Percentiles rank a stretch among this genome's conserved stretches.
Evolutionary conservation across 164 flowering plant species (phyloP).

Genomic region (Vitis labrusca): DNA sequence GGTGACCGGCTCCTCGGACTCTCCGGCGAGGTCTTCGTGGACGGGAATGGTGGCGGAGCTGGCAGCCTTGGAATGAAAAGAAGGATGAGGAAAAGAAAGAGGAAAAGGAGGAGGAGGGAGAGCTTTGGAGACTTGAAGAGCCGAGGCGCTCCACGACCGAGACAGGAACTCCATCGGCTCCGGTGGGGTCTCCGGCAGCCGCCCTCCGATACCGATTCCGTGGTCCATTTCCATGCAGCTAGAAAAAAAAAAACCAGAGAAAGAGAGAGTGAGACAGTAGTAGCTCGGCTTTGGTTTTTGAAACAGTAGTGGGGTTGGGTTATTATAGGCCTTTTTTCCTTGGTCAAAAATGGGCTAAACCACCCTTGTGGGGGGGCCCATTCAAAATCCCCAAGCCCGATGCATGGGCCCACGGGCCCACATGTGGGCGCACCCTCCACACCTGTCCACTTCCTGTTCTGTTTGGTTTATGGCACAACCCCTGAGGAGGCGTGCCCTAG

Average conservation of each 20-base stretch:
- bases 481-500: conserved; percentile 34
- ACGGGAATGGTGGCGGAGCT: conserved; percentile 23
- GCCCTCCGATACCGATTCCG: conserved; percentile 8
- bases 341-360: too few species aligned
- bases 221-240: background rate
- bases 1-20: conserved; percentile 20
- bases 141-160: conserved; percentile 68
- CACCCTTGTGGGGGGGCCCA: too few species aligned
- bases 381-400: too few species aligned
- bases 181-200: conserved; percentile 55
- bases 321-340: background rate
- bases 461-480: too few species aligned
- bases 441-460: too few species aligned
- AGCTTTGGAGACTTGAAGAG: conserved; percentile 58
- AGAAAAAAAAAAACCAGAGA: background rate
- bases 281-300: too few species aligned
- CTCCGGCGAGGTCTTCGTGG: conserved; percentile 29
- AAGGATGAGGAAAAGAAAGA: conserved; percentile 2
- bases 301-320: background rate
- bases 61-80: conserved; percentile 10
- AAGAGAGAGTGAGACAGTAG: background rate
- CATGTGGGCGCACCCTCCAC: too few species aligned
- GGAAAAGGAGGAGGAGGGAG: conserved; percentile 22
- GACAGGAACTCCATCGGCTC: conserved; percentile 70
- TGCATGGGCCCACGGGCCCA: too few species aligned